These are phyloP conservation scores for Microbotryum silenes-acaulis DNA, from an alignment of 1,284 basidiomycete genomes.

Conservation along the genomic window DNA sequence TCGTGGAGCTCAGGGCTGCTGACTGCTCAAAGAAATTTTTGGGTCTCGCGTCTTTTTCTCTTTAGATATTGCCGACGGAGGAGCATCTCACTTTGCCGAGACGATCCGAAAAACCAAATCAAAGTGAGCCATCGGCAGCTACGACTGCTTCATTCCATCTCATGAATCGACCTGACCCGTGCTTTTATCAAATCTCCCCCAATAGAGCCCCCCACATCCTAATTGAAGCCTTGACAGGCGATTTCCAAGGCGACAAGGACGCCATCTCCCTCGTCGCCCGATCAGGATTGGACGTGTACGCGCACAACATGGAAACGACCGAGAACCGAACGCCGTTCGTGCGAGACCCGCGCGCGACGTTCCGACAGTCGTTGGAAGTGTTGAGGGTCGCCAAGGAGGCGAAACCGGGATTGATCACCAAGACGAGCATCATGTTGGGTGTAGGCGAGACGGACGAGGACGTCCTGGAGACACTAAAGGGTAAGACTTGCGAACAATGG, in stretches of 20 bases:
- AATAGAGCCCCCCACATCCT: constrained; percentile 82
- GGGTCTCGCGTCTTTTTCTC: background rate
- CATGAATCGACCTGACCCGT: background rate
- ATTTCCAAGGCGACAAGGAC: constrained; percentile 73
- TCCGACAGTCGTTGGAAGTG: constrained; percentile 79
- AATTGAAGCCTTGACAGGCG: constrained; percentile 92
- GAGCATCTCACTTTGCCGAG: constrained; percentile 85
- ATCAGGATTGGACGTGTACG: constrained; percentile 93
- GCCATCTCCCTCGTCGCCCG: constrained; percentile 75
- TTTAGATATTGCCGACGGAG: constrained; percentile 82
- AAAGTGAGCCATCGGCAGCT: constrained; percentile 52
- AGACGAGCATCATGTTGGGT: constrained; percentile 98
- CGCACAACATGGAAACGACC: constrained; percentile 94
- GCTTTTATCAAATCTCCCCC: background rate
- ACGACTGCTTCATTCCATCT: background rate
- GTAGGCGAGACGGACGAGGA: constrained; percentile 86
- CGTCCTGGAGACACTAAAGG: constrained; percentile 71
- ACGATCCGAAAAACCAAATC: constrained; percentile 93
- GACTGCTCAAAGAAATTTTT: no score
- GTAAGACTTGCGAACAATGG: constrained; percentile 45
- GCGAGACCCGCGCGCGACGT: constrained; percentile 87
- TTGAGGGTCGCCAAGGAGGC: constrained; percentile 59
- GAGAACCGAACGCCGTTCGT: constrained; percentile 91
- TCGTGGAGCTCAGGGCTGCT: background rate
- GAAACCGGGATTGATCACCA: constrained; percentile 79